Evolutionary conservation across 1,284 basidiomycete species (phyloP), one percentile per base, ranked within the genome.

Genomic region (Trichosporon ovoides): DNA sequence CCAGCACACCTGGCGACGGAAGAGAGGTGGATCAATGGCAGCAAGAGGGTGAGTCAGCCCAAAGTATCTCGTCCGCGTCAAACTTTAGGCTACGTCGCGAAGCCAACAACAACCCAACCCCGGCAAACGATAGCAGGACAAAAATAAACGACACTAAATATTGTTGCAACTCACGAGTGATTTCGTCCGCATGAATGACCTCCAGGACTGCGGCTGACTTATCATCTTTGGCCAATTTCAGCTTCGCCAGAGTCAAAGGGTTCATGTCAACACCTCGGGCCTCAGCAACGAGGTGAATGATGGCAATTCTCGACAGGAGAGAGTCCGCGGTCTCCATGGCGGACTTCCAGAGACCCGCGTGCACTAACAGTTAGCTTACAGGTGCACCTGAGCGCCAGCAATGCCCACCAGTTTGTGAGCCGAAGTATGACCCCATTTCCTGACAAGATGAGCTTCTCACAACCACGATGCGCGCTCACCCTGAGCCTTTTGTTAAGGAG

Each of bases 281-380:
- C 78, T 93, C 91, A 70, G 92, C 90, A 0, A 93, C 90, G 31
- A 93, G 84, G 68, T 92, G 90, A 65, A 93, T 90, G 73, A 93
- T 92, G 2, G 88, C 88, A 22, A 93, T 83, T 2, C 90, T 82
- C 0, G 89, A 81, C 35, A 84, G 83, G 34, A 93, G 81, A 2
- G 87, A 89, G 53, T 84, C 73, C 3, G 83, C 83, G 0, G 90
- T 93, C 50, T 85, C 82, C 14, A 80, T 80, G 1, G 90, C 91
- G 3, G 87, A 88, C 59, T 91, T 85, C 90, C 89, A 92, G 4
- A 92, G 82, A 0, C 83, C 84, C 0, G 87, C 87, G 68, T 89
- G 87, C 1, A 89, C 84, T 88, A 80, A 31, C 0, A 9, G 37
- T 51, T 1, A 38, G 43, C 11, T 31, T n/a, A 1, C 22, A 31